Evolutionary conservation across 805 yeast genomes (phyloP), one percentile per base, ranked within the genome.

Genomic region (Starmerella davenportii): DNA sequence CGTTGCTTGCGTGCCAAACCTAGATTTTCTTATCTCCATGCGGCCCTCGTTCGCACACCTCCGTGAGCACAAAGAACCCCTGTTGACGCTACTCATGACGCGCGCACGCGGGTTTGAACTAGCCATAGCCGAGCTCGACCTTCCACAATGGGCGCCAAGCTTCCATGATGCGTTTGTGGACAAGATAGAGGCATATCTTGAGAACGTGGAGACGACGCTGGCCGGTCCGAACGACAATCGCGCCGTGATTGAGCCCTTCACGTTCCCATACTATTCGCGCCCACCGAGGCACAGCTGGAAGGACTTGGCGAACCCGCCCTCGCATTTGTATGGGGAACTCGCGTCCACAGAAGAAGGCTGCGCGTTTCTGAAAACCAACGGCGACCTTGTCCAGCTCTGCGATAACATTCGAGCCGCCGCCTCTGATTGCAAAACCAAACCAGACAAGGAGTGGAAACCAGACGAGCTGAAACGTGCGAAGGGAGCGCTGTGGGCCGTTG

Each of bases 401-500:
- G 4, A 20, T 1, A 16, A 16, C 4, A 33, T 46, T 2, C 35
- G 35, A 4, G 16, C 23, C 4, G 43, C 41, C 9, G 48, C 43
- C 11, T 18, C 21, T 7, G 29, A 17, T 1, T 4, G 11, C 24
- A 11, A 19, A n/a, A 29, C 14, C 7, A 25, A 23, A 8, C 25
- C 23, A 11, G 11, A 5, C 7, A 4, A 20, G 9, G 25, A 36
- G 30, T 38, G 42, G 39, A n/a, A 32, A 2, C 14, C 35, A 4
- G 63, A 64, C 5, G 57, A 58, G 16, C 42, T 62, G 16, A 25
- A 61, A 7, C 66, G 65, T 44, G 55, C 87, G 20, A 81, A 80
- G 51, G 79, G 85, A 9, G 70, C 77, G 25, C 50, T 87, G 27
- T 87, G 95, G 95, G 75, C 92, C 1, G 64, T 81, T 25, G 95